Conservation (phyloP, 2,329 filamentous ascomycete species). For the Trichoderma cornu-damae region DNA sequence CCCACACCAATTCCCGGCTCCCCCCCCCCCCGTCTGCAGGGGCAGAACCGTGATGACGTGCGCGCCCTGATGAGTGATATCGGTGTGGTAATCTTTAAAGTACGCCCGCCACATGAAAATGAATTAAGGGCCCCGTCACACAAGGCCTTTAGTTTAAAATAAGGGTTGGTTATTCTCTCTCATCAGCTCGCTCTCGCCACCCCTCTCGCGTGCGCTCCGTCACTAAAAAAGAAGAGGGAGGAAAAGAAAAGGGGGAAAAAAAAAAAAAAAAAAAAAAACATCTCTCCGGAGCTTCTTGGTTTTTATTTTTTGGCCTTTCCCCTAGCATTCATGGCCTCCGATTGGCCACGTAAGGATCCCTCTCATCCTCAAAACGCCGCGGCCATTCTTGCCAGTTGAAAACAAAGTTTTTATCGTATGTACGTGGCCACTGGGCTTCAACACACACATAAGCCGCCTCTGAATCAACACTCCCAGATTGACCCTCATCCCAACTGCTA, state of each 20-base stretch:
- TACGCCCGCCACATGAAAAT: too few relatives aligned
- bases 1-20: too few relatives aligned
- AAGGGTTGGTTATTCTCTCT: too few relatives aligned
- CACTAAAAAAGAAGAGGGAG: too few relatives aligned
- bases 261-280: background rate
- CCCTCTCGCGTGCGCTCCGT: background rate
- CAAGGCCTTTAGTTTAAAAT: background rate
- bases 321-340: background rate
- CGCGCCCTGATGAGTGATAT: too few relatives aligned
- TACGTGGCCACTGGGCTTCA: background rate
- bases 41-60: too few relatives aligned
- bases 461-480: conserved; percentile 1
- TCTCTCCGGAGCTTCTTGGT: background rate
- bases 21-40: too few relatives aligned
- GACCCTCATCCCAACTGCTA: background rate
- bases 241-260: too few relatives aligned
- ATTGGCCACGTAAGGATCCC: background rate
- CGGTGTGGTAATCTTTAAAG: too few relatives aligned
- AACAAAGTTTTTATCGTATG: too few relatives aligned
- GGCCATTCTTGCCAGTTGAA: conserved; percentile 4
- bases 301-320: background rate
- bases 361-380: background rate
- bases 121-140: too few relatives aligned
- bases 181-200: background rate
- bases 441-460: background rate